These are phyloP conservation scores for Exobasidium rhododendri DNA, from an alignment of 1,284 basidiomycete genomes.

Conservation along the genomic window DNA sequence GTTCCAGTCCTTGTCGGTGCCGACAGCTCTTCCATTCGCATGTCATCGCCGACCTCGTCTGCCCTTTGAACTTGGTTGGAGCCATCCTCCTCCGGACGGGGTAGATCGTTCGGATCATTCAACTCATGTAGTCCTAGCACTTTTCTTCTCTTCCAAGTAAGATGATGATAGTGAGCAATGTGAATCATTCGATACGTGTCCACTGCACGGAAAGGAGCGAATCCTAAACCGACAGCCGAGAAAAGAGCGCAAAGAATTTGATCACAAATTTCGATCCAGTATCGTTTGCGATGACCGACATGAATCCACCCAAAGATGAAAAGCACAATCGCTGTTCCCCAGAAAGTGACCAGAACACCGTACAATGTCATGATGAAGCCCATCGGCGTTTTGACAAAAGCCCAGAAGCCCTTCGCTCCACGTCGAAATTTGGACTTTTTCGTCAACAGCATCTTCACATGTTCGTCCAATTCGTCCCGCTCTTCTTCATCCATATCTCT, in stretches of 20 bases:
- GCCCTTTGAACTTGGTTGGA: constrained; percentile 3
- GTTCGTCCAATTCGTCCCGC: constrained; percentile 63
- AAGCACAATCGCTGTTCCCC: constrained; percentile 49
- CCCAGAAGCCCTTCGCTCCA: constrained; percentile 36
- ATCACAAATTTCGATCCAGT: constrained; percentile 53
- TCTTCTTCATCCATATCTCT: constrained; percentile 49
- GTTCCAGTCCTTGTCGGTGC: background rate
- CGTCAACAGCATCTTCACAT: constrained; percentile 73
- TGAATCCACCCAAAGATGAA: constrained; percentile 46
- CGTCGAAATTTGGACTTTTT: constrained; percentile 62
- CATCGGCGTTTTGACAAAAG: constrained; percentile 46
- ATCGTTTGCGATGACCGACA: constrained; percentile 25
- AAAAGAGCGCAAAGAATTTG: constrained; percentile 52
- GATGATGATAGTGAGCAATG: constrained; percentile 48
- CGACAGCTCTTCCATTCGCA: background rate
- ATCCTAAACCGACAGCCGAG: constrained; percentile 45
- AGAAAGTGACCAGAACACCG: constrained; percentile 42
- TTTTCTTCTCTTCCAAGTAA: constrained; percentile 42
- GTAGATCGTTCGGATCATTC: constrained; percentile 47
- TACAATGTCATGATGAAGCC: constrained; percentile 51
- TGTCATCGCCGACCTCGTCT: background rate
- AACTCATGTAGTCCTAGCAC: constrained; percentile 39
- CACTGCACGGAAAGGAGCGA: constrained; percentile 50
- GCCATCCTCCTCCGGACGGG: constrained; percentile 16
- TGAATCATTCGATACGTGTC: constrained; percentile 52